Base-by-base conservation (phyloP, 768 basidiomycete genomes). In the Tricholoma hemisulphureum region DNA sequence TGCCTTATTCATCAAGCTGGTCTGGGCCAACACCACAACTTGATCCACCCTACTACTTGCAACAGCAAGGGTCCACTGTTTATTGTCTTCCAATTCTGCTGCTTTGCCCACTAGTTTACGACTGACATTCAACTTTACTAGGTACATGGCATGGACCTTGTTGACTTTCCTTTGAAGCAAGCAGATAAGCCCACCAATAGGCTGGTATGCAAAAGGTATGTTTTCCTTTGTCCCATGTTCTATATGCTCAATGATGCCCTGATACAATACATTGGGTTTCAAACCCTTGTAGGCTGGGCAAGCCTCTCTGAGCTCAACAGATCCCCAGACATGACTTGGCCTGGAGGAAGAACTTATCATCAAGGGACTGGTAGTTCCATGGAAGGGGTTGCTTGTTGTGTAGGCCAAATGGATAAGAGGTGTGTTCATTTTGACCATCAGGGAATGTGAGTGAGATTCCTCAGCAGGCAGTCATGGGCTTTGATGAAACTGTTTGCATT, bases 1-100 rank as follows among this genome's bases (percentile, higher is more conserved):
- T 23, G 49, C 43, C 6, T 35, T 53, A 20, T 64, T 52, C 14
- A 51, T 54, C 23, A 60, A n/a, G 2, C 55, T 53, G 21, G 58
- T 55, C 0, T 24, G 49, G 1, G 63, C 28, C 11, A 63, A 39
- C 2, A 43, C 48, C 6, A 58, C 61, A 3, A 70, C 53, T 1
- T 58, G 56, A 6, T 58, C 39, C 7, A 62, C 60, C 3, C 58
- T 48, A 3, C 63, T 58, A 51, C 53, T 56, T 1, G 51, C 62
- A 14, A 66, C 46, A 2, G 62, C 62, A 43, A 63, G 41, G 20
- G 58, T 31, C 11, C 45, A n/a, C n/a, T n/a, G n/a, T n/a, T n/a
- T n/a, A n/a, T n/a, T n/a, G n/a, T n/a, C n/a, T n/a, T n/a, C n/a
- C 6, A 66, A 43, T 18, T 48, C 46, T 0, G 49, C 45, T 4